phyloP scores from a whole-genome alignment of 345 rosid genomes.

The Brassica nigra region DNA sequence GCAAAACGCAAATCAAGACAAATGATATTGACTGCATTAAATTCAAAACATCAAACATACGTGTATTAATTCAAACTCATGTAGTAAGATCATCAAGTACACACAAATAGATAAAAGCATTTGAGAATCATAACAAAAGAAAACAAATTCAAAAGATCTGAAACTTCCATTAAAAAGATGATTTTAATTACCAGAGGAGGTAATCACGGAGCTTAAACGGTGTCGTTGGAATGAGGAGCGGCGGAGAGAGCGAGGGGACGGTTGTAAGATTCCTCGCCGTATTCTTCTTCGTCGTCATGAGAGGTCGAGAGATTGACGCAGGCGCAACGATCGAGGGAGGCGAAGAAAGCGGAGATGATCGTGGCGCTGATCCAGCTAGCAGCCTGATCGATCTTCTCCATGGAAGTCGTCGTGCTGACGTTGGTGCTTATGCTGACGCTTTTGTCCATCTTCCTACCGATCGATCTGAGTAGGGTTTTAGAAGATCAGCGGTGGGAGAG shows the following conservation, averaged over 20 bases:
- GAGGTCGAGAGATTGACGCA: constrained; percentile 72
- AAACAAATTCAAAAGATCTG: background rate
- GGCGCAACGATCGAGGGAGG: constrained; percentile 76
- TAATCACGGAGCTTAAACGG: constrained; percentile 10
- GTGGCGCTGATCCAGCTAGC: constrained; percentile 65
- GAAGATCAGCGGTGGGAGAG: constrained; percentile 3
- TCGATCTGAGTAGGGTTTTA: constrained; percentile 15
- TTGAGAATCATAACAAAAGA: background rate
- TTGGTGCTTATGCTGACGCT: constrained; percentile 14
- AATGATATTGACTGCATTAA: too few species aligned
- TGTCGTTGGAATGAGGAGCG: constrained; percentile 37
- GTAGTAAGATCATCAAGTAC: constrained; percentile 1
- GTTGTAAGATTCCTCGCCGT: constrained; percentile 47
- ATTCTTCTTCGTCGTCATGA: constrained; percentile 60
- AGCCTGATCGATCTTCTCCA: constrained; percentile 52
- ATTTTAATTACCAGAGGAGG: background rate
- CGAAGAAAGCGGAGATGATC: constrained; percentile 74
- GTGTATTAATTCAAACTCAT: background rate
- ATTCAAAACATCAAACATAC: background rate
- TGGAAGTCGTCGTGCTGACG: constrained; percentile 40
- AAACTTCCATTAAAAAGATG: background rate
- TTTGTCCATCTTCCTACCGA: constrained; percentile 1
- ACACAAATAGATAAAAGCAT: background rate
- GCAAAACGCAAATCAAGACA: too few species aligned
- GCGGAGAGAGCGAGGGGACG: constrained; percentile 52